Percentiles rank a stretch among this genome's conserved stretches.
These are phyloP conservation scores for Capillidium rhysosporum DNA, from an alignment of 371 early-diverging fungal genomes.

Conservation along the genomic window DNA sequence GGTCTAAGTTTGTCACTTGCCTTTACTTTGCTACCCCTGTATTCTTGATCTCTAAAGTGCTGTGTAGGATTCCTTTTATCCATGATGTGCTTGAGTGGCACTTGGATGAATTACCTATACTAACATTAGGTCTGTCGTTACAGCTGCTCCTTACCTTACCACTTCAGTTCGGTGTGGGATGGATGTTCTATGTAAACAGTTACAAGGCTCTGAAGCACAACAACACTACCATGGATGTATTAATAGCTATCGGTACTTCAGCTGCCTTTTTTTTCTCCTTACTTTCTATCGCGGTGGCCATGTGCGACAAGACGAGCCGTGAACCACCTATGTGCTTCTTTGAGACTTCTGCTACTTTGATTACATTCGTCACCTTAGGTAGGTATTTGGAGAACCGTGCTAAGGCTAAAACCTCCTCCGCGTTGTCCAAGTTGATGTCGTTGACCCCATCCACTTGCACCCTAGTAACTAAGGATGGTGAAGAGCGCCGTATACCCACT, in stretches of 20 bases:
- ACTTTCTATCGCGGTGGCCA: slow-evolving; percentile 15
- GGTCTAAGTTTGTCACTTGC: slow-evolving; percentile 31
- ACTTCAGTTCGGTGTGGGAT: slow-evolving; percentile 75
- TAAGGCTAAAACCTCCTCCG: slow-evolving; percentile 78
- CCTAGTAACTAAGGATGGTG: slow-evolving; percentile 24
- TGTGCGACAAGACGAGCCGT: neutral
- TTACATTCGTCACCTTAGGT: slow-evolving; percentile 77
- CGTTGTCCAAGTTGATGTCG: slow-evolving; percentile 69
- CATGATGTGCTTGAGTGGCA: slow-evolving; percentile 5
- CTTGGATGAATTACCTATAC: slow-evolving; percentile 23
- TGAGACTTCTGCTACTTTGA: slow-evolving; percentile 77
- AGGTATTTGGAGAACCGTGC: slow-evolving; percentile 84
- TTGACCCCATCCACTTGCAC: slow-evolving; percentile 59
- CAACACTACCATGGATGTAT: slow-evolving; percentile 87
- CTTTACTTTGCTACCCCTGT: slow-evolving; percentile 61
- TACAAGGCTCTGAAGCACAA: slow-evolving; percentile 58
- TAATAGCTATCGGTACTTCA: slow-evolving; percentile 69
- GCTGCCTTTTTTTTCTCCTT: slow-evolving; percentile 63
- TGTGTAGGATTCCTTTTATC: slow-evolving; percentile 38
- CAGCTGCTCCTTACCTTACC: slow-evolving; percentile 46
- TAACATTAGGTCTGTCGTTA: slow-evolving; percentile 33
- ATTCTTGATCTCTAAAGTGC: slow-evolving; percentile 60
- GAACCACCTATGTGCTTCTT: slow-evolving; percentile 62
- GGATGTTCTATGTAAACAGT: slow-evolving; percentile 57
- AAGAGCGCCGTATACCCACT: slow-evolving; percentile 54